Percentiles rank a stretch among this genome's conserved stretches.
These are phyloP conservation scores for Cystoderma amianthinum DNA, from an alignment of 768 basidiomycete species.

Conservation along the genomic window DNA sequence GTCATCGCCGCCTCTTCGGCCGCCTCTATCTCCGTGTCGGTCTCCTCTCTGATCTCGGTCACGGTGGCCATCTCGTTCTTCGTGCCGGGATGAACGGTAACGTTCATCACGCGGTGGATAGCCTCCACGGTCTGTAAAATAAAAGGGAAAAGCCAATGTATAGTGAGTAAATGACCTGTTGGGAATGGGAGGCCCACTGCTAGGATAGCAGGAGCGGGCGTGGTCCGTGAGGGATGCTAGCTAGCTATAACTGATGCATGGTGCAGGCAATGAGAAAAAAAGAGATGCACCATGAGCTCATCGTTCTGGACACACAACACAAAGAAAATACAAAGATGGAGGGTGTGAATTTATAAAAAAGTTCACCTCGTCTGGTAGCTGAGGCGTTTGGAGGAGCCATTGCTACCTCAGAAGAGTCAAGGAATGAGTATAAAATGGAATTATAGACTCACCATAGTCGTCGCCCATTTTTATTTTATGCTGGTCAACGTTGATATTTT, in stretches of 20 bases:
- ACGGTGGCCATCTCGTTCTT: conserved; percentile 44
- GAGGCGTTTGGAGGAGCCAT: conserved; percentile 6
- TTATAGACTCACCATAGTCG: conserved; percentile 44
- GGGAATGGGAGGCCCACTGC: conserved; percentile 1
- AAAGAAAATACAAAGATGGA: conserved; percentile 18
- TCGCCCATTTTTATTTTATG: conserved; percentile 35
- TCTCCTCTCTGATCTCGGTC: conserved; percentile 28
- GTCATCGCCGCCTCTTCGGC: conserved; percentile 38
- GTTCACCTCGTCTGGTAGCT: conserved; percentile 9
- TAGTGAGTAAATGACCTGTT: conserved; percentile 45
- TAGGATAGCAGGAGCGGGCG: background rate
- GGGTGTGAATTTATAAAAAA: conserved; percentile 9
- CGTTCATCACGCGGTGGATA: conserved; percentile 51
- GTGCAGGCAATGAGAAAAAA: conserved; percentile 37
- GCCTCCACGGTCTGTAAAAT: conserved; percentile 44
- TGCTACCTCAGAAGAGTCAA: conserved; percentile 12
- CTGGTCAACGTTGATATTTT: conserved; percentile 7
- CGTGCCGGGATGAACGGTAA: conserved; percentile 62
- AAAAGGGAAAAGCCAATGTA: conserved; percentile 30
- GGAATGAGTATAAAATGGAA: conserved; percentile 15
- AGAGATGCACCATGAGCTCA: conserved; percentile 61
- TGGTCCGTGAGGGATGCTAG: conserved; percentile 27
- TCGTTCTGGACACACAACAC: conserved; percentile 33
- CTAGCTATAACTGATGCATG: conserved; percentile 62
- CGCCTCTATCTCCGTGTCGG: conserved; percentile 23